phyloP scores from a whole-genome alignment of 225 moss, liverwort and hornwort genomes.

The Asterella californica region DNA sequence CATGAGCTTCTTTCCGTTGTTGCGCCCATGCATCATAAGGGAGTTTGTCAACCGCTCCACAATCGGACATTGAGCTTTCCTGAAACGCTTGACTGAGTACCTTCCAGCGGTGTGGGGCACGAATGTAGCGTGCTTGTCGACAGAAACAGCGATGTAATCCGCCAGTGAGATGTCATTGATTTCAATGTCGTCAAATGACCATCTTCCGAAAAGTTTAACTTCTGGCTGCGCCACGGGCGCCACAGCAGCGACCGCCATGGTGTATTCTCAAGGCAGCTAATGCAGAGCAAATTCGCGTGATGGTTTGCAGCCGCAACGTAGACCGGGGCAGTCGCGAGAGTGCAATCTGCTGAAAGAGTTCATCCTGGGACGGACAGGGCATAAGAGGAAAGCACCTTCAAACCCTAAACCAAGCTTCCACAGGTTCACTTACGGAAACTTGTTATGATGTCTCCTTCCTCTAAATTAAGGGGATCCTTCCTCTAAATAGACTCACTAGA shows the following conservation, averaged over 20 bases:
- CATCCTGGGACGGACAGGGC: too few species aligned
- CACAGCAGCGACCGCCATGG: conserved; percentile 27
- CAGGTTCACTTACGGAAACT: too few species aligned
- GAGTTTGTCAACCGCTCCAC: conserved; percentile 78
- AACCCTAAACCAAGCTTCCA: too few species aligned
- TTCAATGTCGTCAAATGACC: conserved; percentile 77
- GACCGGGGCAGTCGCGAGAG: too few species aligned
- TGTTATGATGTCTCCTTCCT: too few species aligned
- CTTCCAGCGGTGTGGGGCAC: conserved; percentile 77
- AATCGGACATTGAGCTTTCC: conserved; percentile 79
- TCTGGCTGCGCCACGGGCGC: conserved; percentile 47
- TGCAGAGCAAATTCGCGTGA: too few species aligned
- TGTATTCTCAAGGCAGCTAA: too few species aligned
- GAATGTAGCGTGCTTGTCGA: conserved; percentile 70
- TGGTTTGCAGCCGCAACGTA: too few species aligned
- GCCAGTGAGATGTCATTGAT: conserved; percentile 71
- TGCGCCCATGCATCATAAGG: conserved; percentile 83
- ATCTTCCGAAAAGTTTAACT: conserved; percentile 75
- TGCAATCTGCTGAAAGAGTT: too few species aligned
- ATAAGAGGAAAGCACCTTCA: too few species aligned
- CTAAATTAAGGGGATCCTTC: too few species aligned
- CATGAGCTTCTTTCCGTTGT: conserved; percentile 81
- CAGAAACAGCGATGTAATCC: conserved; percentile 70
- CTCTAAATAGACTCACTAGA: too few species aligned
- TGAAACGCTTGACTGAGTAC: conserved; percentile 77